A percentile compares a stretch with the other conserved stretches of the same genome.
phyloP scores from a whole-genome alignment of 768 basidiomycete genomes.

The Lactifluus subvellereus region DNA sequence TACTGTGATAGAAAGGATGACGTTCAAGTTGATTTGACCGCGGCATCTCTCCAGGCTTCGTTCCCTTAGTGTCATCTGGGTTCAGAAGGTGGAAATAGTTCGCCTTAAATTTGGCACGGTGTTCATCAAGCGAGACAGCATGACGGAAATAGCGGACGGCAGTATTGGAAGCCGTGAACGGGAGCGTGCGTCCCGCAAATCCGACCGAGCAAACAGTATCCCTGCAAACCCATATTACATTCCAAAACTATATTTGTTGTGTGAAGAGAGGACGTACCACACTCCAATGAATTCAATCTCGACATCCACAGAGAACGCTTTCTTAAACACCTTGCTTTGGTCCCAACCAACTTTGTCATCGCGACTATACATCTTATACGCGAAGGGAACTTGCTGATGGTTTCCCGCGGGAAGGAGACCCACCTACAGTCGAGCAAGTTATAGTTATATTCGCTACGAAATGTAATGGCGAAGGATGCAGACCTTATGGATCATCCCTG shows the following conservation, averaged over 20 bases:
- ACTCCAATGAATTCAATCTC: constrained; percentile 70
- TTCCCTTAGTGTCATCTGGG: constrained; percentile 38
- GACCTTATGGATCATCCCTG: constrained; percentile 71
- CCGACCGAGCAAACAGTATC: constrained; percentile 69
- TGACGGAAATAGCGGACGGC: constrained; percentile 64
- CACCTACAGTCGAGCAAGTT: constrained; percentile 36
- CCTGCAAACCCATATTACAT: constrained; percentile 36
- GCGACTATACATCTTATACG: constrained; percentile 65
- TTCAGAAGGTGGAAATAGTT: constrained; percentile 29
- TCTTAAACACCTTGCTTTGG: constrained; percentile 65
- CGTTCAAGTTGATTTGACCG: constrained; percentile 25
- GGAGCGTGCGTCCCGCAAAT: constrained; percentile 55
- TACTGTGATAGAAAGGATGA: constrained; percentile 20
- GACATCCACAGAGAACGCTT: constrained; percentile 69
- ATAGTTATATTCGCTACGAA: not conserved
- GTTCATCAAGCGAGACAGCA: constrained; percentile 65
- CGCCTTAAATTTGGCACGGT: constrained; percentile 49
- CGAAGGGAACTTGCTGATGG: constrained; percentile 73
- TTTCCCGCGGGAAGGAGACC: constrained; percentile 67
- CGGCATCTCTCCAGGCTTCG: constrained; percentile 48
- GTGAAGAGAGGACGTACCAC: constrained; percentile 39
- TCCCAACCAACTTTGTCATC: constrained; percentile 55
- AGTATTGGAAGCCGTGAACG: constrained; percentile 58
- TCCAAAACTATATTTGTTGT: not conserved
- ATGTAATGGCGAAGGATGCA: not conserved